Evolutionary conservation across 345 rosid species (phyloP).

Genomic region (Cardamine resedifolia): DNA sequence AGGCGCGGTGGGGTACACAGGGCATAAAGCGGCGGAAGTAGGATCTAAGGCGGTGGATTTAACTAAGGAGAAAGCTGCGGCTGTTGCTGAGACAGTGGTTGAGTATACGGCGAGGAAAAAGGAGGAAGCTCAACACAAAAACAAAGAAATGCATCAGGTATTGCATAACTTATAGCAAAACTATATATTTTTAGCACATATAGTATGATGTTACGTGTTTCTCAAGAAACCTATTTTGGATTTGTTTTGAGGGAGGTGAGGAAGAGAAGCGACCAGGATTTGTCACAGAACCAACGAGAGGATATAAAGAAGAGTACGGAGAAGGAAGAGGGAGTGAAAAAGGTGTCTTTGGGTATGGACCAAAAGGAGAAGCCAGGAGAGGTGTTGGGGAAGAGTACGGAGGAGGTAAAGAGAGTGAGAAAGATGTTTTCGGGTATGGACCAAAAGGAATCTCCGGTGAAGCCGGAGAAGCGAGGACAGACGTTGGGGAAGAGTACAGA

Average conservation of each 20-base stretch:
- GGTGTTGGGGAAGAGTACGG: not conserved
- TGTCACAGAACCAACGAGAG: not conserved
- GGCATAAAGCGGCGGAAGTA: constrained; percentile 60
- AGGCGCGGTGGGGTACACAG: constrained; percentile 48
- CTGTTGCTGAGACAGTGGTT: constrained; percentile 53
- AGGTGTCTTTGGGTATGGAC: constrained; percentile 16
- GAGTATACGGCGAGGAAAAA: constrained; percentile 73
- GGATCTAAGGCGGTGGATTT: constrained; percentile 61
- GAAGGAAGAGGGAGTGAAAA: not conserved
- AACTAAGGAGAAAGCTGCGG: constrained; percentile 55
- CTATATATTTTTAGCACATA: not conserved
- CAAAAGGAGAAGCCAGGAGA: constrained; percentile 18
- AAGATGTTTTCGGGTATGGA: not conserved
- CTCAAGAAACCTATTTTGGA: constrained; percentile 13
- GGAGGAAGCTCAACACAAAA: constrained; percentile 53
- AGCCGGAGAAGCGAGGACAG: not conserved
- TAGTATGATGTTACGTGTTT: not conserved
- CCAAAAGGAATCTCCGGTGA: not conserved
- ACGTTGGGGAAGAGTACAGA: not conserved
- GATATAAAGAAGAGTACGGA: constrained; percentile 5
- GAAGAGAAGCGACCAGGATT: constrained; percentile 22
- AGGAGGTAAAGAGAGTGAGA: not conserved
- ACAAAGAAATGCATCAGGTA: constrained; percentile 34
- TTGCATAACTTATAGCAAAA: not conserved
- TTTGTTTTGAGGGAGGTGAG: constrained; percentile 42